Percentiles rank a stretch among this genome's conserved stretches.
These are phyloP conservation scores for Reticulascus tulasneorum DNA, from an alignment of 2,329 filamentous ascomycete genomes.

Conservation along the genomic window DNA sequence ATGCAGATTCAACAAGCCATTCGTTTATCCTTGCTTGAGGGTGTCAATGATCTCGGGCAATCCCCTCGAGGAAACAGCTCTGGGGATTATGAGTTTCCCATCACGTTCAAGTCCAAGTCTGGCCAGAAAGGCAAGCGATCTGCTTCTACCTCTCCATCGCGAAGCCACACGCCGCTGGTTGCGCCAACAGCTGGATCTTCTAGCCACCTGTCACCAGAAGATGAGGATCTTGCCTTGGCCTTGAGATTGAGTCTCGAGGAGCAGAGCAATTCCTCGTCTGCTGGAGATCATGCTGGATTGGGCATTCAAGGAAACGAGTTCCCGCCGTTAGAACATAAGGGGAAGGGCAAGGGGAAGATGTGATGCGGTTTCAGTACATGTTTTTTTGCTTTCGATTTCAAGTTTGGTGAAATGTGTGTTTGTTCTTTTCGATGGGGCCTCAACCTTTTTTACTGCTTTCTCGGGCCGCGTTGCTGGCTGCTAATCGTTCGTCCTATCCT, in stretches of 20 bases:
- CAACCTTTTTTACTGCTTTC: too few species aligned
- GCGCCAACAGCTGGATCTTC: conserved; percentile 4
- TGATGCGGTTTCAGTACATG: conserved; percentile 11
- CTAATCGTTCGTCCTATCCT: too few species aligned
- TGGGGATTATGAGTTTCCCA: conserved; percentile 47
- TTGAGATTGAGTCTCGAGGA: conserved; percentile 58
- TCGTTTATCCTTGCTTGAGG: conserved; percentile 56
- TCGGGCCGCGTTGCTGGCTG: too few species aligned
- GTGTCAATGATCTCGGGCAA: conserved; percentile 41
- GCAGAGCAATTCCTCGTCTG: conserved; percentile 30
- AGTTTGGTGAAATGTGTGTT: neutral
- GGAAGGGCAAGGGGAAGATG: conserved; percentile 41
- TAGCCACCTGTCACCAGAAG: conserved; percentile 21
- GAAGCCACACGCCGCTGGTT: conserved; percentile 27
- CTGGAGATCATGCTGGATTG: conserved; percentile 24
- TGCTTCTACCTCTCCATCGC: conserved; percentile 28
- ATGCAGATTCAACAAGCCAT: conserved; percentile 60
- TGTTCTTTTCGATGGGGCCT: too few species aligned
- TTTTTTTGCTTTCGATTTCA: neutral
- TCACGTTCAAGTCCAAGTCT: conserved; percentile 43
- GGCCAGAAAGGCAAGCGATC: conserved; percentile 36
- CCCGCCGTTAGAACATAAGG: conserved; percentile 33
- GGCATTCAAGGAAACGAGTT: conserved; percentile 33
- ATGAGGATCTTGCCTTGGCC: conserved; percentile 58
- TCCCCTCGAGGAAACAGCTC: conserved; percentile 42